A percentile compares a stretch with the other conserved stretches of the same genome.
Evolutionary conservation across 2,329 filamentous ascomycete species (phyloP).

Genomic region (Onygenales sp.): DNA sequence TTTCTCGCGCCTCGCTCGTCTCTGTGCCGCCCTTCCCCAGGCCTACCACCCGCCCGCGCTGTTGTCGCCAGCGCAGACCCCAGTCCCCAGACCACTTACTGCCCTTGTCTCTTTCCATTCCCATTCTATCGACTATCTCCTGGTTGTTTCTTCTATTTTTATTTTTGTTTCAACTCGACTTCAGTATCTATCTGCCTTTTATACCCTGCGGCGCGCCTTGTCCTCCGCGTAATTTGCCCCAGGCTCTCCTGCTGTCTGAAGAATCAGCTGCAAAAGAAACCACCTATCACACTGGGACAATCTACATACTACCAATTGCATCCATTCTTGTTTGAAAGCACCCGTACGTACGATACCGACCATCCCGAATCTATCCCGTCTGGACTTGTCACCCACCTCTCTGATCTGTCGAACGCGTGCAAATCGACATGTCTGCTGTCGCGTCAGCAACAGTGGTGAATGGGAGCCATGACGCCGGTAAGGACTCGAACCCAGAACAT

Average conservation of each 20-base stretch:
- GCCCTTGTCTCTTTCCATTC: not conserved
- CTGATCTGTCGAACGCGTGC: not conserved
- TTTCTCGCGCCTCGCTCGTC: conserved; percentile 10
- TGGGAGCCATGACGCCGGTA: conserved; percentile 17
- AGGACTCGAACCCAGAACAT: conserved; percentile 28
- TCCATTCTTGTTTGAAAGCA: not conserved
- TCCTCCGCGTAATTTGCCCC: not conserved
- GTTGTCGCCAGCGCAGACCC: not conserved
- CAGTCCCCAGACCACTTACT: not conserved
- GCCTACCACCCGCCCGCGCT: not conserved
- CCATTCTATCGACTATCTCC: not conserved
- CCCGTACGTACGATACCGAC: not conserved
- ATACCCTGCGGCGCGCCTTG: not conserved
- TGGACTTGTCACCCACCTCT: not conserved
- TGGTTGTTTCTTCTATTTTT: no score
- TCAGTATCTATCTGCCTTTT: no score
- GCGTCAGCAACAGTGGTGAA: conserved; percentile 24
- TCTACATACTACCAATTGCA: not conserved
- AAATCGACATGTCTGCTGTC: conserved; percentile 24
- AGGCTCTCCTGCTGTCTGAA: no score
- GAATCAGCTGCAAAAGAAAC: not conserved
- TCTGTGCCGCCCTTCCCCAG: conserved; percentile 4
- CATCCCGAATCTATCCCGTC: not conserved
- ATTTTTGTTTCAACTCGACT: no score
- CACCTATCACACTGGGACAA: not conserved